Conservation (phyloP, 176 grass and related monocot species). For the Oryza glumipatula region DNA sequence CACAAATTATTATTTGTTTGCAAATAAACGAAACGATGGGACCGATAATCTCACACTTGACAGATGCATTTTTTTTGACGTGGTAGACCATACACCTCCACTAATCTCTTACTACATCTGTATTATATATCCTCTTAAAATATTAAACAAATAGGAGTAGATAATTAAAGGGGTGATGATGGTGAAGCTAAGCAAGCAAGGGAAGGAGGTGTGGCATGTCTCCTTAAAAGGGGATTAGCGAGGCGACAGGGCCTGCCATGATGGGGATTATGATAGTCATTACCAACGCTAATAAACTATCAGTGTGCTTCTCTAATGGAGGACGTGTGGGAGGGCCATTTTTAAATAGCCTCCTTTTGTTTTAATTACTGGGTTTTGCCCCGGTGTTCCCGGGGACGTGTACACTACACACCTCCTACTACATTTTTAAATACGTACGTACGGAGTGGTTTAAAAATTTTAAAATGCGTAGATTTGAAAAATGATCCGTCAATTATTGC, state of each 20-base stretch:
- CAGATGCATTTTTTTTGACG: not conserved
- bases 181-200: not conserved
- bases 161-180: not conserved
- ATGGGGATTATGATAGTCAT: conserved; percentile 34
- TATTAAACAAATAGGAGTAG: not conserved
- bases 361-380: not conserved
- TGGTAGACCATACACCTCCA: not conserved
- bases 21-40: too few relatives aligned
- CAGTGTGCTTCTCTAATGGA: not conserved
- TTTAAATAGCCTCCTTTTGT: not conserved
- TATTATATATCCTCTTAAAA: not conserved
- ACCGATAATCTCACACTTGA: not conserved
- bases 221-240: not conserved
- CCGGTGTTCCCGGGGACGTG: not conserved
- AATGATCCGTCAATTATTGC: not conserved
- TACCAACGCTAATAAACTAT: not conserved
- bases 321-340: not conserved
- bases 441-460: not conserved
- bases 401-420: not conserved
- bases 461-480: not conserved
- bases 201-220: not conserved
- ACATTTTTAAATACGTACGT: not conserved
- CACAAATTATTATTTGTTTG: too few relatives aligned
- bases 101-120: not conserved
- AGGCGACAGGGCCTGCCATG: not conserved